Percentiles rank a stretch among this genome's conserved stretches.
Conservation (phyloP, 345 rosid genomes). For the Gossypium sturtianum region DNA sequence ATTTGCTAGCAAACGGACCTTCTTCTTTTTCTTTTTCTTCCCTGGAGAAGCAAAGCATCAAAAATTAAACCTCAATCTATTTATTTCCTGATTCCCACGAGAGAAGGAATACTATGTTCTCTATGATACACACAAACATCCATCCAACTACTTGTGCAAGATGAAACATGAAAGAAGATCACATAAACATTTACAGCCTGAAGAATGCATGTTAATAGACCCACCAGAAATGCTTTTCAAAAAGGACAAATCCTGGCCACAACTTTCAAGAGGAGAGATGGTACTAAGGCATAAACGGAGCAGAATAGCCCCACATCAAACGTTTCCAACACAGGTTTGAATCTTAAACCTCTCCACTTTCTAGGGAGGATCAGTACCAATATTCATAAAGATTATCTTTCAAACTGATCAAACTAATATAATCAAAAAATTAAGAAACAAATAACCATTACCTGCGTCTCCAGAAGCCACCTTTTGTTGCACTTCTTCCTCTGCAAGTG, state of each 20-base stretch:
- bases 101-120: constrained; percentile 1
- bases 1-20: constrained; percentile 52
- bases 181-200: neutral
- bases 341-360: neutral
- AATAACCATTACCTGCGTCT: constrained; percentile 52
- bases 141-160: constrained; percentile 2
- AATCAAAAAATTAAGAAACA: neutral
- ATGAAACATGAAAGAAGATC: neutral
- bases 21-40: constrained; percentile 83
- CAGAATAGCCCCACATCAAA: neutral
- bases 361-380: neutral
- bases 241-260: neutral
- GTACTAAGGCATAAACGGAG: neutral
- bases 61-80: neutral
- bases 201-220: neutral
- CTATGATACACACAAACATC: neutral
- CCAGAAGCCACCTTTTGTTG: constrained; percentile 56
- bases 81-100: constrained; percentile 2
- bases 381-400: neutral
- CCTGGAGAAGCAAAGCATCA: constrained; percentile 36
- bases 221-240: neutral
- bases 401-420: neutral
- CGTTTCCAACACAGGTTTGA: neutral
- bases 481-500: constrained; percentile 55
- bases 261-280: neutral